Base-by-base conservation (phyloP, 805 yeast genomes). In the Ogataea naganishii region DNA sequence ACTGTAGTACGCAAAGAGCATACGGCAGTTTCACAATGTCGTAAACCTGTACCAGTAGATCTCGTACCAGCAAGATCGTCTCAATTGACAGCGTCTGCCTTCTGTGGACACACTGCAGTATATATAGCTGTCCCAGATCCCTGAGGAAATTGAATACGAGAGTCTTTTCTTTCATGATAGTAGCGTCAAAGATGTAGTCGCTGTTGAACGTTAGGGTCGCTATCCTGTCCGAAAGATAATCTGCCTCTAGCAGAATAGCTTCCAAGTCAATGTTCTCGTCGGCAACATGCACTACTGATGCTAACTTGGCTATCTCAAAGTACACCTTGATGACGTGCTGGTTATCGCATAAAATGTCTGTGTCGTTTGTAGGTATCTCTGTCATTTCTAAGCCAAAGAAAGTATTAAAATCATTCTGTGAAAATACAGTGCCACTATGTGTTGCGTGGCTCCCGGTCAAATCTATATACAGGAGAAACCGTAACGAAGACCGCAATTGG, bases 1-100 rank as follows among this genome's bases (percentile, higher is more conserved):
- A 37, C 4, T 21, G 7, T 23, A 32, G 30, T 17, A 30, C 14
- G 4, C 13, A 7, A 3, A 23, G 19, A 3, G 24, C 28, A 13
- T 21, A 23, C 15, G 13, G 14, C 6, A 31, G 30, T 5, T 16
- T 5, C 5, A 33, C 26, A 17, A 36, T 22, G 3, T 18, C 29
- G 24, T 19, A 23, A 3, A 33, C 27, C 14, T 29, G 35, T 1
- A 24, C 21, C 4, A 36, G 12, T 5, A 33, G 20, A 7, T 27
- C 31, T 24, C 34, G 18, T 11, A 30, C 28, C 7, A 33, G 16
- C 20, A 36, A 14, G 36, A 38, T 33, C 4, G 35, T 31, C 19
- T 36, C 40, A 6, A 38, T 23, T 4, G 42, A 38, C 3, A 36
- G 21, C 3, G 38, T 30, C 15, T 38, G 40, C 14, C 42, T 26